Conservation (phyloP, 2,329 filamentous ascomycete genomes). For the Arthrobotrys megalospora region DNA sequence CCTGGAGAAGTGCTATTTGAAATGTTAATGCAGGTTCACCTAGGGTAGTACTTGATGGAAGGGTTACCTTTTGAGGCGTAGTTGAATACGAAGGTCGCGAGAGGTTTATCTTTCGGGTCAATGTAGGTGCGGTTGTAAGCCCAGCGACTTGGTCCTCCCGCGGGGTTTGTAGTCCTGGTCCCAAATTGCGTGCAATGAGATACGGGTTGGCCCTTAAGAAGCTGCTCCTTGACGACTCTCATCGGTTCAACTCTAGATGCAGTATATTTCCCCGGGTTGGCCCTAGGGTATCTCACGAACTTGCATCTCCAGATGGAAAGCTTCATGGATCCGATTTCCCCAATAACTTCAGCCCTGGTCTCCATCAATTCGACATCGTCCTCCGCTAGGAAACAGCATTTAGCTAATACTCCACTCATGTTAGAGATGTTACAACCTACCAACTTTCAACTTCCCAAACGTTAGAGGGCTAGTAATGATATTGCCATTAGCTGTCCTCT, state of each 20-base stretch:
- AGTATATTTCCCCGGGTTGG: not conserved
- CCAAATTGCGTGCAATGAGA: conserved; percentile 12
- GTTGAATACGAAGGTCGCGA: conserved; percentile 27
- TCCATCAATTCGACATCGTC: not conserved
- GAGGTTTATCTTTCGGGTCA: conserved; percentile 10
- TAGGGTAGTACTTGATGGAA: not conserved
- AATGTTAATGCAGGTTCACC: not conserved
- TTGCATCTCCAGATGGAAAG: not conserved
- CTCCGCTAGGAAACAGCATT: conserved; percentile 4
- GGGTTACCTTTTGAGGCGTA: conserved; percentile 31
- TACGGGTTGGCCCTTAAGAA: conserved; percentile 14
- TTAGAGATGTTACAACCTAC: not conserved
- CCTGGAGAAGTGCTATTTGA: conserved; percentile 13
- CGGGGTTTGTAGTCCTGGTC: not conserved
- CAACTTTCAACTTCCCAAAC: not conserved
- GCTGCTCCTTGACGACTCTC: conserved; percentile 1
- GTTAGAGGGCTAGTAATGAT: not conserved
- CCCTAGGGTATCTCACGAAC: not conserved
- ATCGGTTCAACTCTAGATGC: not conserved
- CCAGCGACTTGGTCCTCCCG: not conserved
- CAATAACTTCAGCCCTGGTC: not conserved
- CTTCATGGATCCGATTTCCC: conserved; percentile 4
- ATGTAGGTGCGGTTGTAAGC: not conserved
- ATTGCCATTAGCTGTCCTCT: not conserved
- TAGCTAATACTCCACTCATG: not conserved